phyloP scores from a whole-genome alignment of 805 yeast species.

The Starmerella stigmatis region DNA sequence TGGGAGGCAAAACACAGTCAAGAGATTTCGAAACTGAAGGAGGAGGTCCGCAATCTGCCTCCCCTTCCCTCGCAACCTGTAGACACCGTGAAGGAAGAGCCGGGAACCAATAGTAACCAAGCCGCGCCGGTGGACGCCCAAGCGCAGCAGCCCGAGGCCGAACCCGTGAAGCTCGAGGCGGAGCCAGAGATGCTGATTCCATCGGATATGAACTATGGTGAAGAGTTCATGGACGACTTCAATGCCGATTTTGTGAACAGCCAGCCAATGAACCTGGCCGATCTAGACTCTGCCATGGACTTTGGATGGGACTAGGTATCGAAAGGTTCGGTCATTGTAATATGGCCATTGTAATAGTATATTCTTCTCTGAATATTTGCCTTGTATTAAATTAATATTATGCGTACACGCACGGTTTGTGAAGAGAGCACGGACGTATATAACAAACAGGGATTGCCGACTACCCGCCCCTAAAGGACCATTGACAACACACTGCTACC shows the following conservation, averaged over 20 bases:
- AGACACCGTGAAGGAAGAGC: not conserved
- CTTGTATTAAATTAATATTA: too few relatives aligned
- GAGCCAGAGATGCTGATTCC: not conserved
- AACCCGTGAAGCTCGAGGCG: not conserved
- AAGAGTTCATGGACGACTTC: constrained; percentile 9
- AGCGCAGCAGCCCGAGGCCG: constrained; percentile 1
- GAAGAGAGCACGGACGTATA: too few relatives aligned
- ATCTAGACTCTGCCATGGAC: constrained; percentile 26
- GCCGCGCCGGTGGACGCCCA: not conserved
- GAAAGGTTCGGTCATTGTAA: too few relatives aligned
- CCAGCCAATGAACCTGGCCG: constrained; percentile 26
- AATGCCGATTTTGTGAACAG: constrained; percentile 21
- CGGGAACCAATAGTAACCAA: not conserved
- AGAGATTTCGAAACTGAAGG: not conserved
- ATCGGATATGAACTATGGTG: not conserved
- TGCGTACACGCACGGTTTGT: too few relatives aligned
- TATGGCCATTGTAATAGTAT: not conserved
- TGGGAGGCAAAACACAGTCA: not conserved
- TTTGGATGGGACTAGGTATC: constrained; percentile 21
- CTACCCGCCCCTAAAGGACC: too few relatives aligned
- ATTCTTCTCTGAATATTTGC: not conserved
- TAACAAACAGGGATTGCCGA: too few relatives aligned
- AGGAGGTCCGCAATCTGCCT: constrained; percentile 1
- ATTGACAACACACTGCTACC: too few relatives aligned
- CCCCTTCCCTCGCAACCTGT: not conserved